Evolutionary conservation across 352 stramenopile species (phyloP).

Genomic region (Blastocystis hominis): DNA sequence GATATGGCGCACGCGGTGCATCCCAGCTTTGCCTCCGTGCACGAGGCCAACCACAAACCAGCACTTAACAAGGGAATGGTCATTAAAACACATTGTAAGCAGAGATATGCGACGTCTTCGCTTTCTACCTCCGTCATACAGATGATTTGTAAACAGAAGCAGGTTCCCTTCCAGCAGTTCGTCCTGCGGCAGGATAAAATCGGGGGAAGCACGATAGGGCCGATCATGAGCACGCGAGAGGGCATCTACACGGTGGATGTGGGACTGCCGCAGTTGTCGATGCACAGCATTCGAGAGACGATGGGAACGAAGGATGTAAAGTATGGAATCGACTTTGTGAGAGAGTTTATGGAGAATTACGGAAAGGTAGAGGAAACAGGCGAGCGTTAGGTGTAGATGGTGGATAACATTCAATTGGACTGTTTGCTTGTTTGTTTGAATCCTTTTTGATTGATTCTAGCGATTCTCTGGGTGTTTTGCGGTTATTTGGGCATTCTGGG

Average conservation of each 20-base stretch:
- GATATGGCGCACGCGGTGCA: constrained; percentile 94
- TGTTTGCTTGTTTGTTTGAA: background rate
- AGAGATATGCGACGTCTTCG: constrained; percentile 86
- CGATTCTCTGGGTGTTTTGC: background rate
- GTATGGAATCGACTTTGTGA: constrained; percentile 73
- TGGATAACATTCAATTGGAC: background rate
- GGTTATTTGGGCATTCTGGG: background rate
- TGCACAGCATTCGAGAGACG: constrained; percentile 91
- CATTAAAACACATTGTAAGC: constrained; percentile 96
- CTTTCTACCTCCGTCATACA: constrained; percentile 66
- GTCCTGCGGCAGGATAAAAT: constrained; percentile 86
- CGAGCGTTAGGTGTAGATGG: background rate
- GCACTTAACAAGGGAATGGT: constrained; percentile 82
- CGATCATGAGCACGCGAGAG: constrained; percentile 82
- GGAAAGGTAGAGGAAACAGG: constrained; percentile 64
- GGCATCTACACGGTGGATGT: constrained; percentile 91
- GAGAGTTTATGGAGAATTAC: constrained; percentile 81
- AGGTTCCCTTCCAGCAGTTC: constrained; percentile 84
- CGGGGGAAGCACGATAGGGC: constrained; percentile 91
- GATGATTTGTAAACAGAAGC: constrained; percentile 59
- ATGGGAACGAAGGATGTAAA: constrained; percentile 77
- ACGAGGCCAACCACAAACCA: constrained; percentile 82
- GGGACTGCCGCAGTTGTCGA: constrained; percentile 86
- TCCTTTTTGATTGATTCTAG: background rate
- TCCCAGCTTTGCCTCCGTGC: constrained; percentile 88